These are phyloP conservation scores for Scedosporium dehoogii DNA, from an alignment of 2,329 filamentous ascomycete genomes.

Conservation along the genomic window DNA sequence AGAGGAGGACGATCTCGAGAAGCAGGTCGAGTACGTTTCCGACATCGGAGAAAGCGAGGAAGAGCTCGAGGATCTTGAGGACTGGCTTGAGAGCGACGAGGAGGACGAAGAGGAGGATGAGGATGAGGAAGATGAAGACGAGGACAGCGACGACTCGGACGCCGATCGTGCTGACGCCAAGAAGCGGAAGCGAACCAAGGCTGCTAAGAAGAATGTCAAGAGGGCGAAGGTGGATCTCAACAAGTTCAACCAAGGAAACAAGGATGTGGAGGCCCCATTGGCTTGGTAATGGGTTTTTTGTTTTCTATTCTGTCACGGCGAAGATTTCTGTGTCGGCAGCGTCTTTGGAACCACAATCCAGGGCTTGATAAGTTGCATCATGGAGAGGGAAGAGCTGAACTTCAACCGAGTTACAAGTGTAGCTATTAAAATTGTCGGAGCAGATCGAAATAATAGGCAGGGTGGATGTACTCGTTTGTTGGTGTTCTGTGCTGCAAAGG, in stretches of 20 bases:
- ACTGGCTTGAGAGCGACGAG: slow-evolving; percentile 74
- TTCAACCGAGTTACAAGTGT: no score
- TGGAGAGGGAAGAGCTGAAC: no score
- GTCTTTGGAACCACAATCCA: no score
- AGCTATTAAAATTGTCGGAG: no score
- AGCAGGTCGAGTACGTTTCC: slow-evolving; percentile 83
- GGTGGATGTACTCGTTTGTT: no score
- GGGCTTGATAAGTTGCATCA: no score
- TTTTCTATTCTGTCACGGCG: slow-evolving; percentile 1
- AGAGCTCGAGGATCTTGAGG: slow-evolving; percentile 72
- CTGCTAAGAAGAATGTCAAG: slow-evolving; percentile 42
- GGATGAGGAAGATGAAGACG: slow-evolving; percentile 45
- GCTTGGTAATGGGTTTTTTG: neutral
- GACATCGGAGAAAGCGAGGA: slow-evolving; percentile 81
- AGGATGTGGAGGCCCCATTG: slow-evolving; percentile 21
- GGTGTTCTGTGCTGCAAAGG: no score
- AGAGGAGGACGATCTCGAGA: slow-evolving; percentile 64
- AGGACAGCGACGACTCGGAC: slow-evolving; percentile 48
- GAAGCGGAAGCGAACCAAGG: slow-evolving; percentile 48
- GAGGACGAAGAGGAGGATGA: slow-evolving; percentile 48
- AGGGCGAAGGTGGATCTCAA: slow-evolving; percentile 36
- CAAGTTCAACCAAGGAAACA: slow-evolving; percentile 29
- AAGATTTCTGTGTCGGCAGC: no score
- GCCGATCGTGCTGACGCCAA: slow-evolving; percentile 41
- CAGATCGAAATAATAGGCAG: no score